Base-by-base conservation (phyloP, 2,329 filamentous ascomycete species). In the Trichophyton schoenleinii region DNA sequence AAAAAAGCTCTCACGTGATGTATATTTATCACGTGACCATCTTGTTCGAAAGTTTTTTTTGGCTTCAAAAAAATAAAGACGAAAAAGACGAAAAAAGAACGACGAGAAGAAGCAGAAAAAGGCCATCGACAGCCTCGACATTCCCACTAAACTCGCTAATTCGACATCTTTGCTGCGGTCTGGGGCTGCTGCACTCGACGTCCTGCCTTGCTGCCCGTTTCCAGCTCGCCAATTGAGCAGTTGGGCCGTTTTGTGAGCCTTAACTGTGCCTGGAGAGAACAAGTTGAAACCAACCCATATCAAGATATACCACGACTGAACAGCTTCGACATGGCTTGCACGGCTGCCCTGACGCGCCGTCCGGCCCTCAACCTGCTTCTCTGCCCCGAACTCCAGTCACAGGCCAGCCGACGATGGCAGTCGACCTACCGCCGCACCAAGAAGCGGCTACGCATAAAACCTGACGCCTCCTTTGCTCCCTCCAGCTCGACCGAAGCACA, bases 361-460 rank as follows among this genome's bases (percentile, higher is more conserved):
- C 70, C 73, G 6, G 68, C 72, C 38, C 58, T 72, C 41, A 67
- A 69, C 31, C 64, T 77, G 52, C 71, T 72, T 3, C 77, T 76
- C 61, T 70, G 76, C 69, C 64, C 69, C 68, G 61, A 70, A 64
- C 64, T 68, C n/a, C 65, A 70, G 49, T 61, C 68, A 15, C 61
- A 72, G 22, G 68, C 68, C 48, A 68, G 66, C 60, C 72, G 73
- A 59, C 74, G 79, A 60, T 72, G 77, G 67, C 76, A 81, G 69
- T 79, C 79, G 58, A 75, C 78, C 60, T 77, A 79, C 65, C 74
- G 78, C 58, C 77, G 79, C 59, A 76, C 76, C 62, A 80, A 79
- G 67, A 76, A 79, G 66, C 73, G 74, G 28, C 74, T 81, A 59
- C 78, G 79, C 49, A 72, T 80, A 59, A 80, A 77, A 66, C 78